Percentiles rank a stretch among this genome's conserved stretches.
Conservation (phyloP, 2,329 filamentous ascomycete species). For the Didymella arachidicola region DNA sequence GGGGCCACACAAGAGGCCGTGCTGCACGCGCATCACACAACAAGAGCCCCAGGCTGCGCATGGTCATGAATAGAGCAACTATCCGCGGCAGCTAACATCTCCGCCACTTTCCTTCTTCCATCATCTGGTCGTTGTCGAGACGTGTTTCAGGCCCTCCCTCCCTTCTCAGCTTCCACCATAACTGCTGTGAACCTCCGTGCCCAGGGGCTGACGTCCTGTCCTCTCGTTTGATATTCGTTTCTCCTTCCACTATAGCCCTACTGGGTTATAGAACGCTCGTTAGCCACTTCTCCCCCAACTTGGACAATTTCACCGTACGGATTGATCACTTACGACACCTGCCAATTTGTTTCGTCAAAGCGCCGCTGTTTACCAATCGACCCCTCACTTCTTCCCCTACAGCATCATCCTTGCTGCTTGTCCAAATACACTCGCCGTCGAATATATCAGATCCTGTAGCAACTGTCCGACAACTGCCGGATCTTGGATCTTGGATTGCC, state of each 20-base stretch:
- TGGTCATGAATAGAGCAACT: constrained; percentile 33
- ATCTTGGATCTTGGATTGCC: constrained; percentile 1
- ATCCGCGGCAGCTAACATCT: constrained; percentile 38
- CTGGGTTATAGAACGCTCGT: constrained; percentile 39
- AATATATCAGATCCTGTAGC: constrained; percentile 9
- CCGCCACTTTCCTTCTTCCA: constrained; percentile 37
- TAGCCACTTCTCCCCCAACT: constrained; percentile 24
- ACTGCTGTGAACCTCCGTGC: constrained; percentile 32
- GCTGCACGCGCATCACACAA: constrained; percentile 38
- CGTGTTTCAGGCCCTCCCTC: constrained; percentile 43
- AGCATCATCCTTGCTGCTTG: constrained; percentile 15
- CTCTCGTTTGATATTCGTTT: constrained; percentile 49
- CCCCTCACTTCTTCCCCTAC: constrained; percentile 4
- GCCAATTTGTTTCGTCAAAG: constrained; percentile 20
- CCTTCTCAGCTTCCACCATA: constrained; percentile 33
- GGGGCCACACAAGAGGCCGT: constrained; percentile 41
- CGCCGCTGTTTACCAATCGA: constrained; percentile 13
- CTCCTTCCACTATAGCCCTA: constrained; percentile 33
- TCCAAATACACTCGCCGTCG: constrained; percentile 6
- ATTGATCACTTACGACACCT: constrained; percentile 26
- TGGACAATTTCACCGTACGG: constrained; percentile 23
- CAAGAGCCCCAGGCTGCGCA: constrained; percentile 38
- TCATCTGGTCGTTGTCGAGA: constrained; percentile 37
- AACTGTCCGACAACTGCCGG: constrained; percentile 4
- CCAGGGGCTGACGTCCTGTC: constrained; percentile 42